A percentile compares a stretch with the other conserved stretches of the same genome.
Conservation (phyloP, 2,329 filamentous ascomycete genomes). For the Massarina eburnea region DNA sequence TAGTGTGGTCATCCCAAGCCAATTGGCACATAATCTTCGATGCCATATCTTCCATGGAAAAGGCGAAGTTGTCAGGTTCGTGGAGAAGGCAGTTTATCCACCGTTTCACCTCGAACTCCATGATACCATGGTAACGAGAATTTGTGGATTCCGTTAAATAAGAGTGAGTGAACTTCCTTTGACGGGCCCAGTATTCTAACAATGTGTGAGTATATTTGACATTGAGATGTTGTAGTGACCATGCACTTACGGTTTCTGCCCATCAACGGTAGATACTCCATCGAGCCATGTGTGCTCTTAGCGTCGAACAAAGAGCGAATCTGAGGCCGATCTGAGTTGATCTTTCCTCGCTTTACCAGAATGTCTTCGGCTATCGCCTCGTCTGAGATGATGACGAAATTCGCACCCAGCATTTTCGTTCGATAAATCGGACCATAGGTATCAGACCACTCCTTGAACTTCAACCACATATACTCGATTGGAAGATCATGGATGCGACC, state of each 20-base stretch:
- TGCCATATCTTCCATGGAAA: constrained; percentile 58
- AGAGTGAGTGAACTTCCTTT: constrained; percentile 56
- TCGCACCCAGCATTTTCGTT: constrained; percentile 44
- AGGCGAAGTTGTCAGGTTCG: constrained; percentile 54
- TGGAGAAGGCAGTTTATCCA: constrained; percentile 54
- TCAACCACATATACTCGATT: constrained; percentile 52
- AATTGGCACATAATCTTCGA: constrained; percentile 60
- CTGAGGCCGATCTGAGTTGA: constrained; percentile 55
- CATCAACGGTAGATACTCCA: constrained; percentile 60
- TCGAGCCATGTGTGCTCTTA: constrained; percentile 57
- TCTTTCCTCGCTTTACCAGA: constrained; percentile 54
- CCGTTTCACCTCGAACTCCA: constrained; percentile 58
- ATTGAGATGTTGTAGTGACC: background rate
- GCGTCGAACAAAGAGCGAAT: constrained; percentile 57
- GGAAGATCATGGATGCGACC: constrained; percentile 41
- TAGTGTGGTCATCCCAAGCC: constrained; percentile 55
- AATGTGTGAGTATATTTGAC: constrained; percentile 10
- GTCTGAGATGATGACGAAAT: constrained; percentile 54
- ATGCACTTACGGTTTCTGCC: constrained; percentile 54
- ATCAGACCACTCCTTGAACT: constrained; percentile 49
- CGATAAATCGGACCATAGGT: constrained; percentile 39
- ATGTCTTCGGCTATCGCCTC: constrained; percentile 57
- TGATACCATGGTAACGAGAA: constrained; percentile 48
- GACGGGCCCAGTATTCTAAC: constrained; percentile 57
- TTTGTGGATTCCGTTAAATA: constrained; percentile 53